Evolutionary conservation across 1,284 basidiomycete species (phyloP).

Genomic region (Microbotryum violaceum): DNA sequence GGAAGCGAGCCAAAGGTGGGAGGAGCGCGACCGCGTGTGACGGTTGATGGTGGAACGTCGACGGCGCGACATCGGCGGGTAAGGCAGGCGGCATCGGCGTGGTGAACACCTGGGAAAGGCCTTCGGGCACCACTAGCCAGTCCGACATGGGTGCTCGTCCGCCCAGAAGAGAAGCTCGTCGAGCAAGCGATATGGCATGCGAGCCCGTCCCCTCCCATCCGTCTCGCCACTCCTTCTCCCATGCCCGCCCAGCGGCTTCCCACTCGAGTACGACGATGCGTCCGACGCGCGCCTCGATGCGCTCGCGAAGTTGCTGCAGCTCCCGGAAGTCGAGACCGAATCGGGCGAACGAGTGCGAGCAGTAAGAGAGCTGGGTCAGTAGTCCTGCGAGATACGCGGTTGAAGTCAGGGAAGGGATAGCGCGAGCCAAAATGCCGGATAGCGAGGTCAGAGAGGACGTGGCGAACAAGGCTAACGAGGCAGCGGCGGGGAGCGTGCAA

Average conservation of each 20-base stretch:
- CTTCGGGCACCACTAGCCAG: slow-evolving; percentile 39
- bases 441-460: slow-evolving; percentile 51
- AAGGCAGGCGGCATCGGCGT: slow-evolving; percentile 10
- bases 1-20: slow-evolving; percentile 64
- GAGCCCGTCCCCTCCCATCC: slow-evolving; percentile 26
- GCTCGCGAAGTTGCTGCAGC: slow-evolving; percentile 41
- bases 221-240: slow-evolving; percentile 31
- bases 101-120: slow-evolving; percentile 32
- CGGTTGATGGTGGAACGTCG: slow-evolving; percentile 43
- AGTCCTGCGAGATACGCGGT: slow-evolving; percentile 68
- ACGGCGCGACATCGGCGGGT: not conserved
- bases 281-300: slow-evolving; percentile 59
- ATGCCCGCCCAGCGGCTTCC: slow-evolving; percentile 19
- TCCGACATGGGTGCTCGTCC: slow-evolving; percentile 43
- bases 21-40: slow-evolving; percentile 63
- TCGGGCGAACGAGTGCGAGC: slow-evolving; percentile 80
- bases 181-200: slow-evolving; percentile 29
- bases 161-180: slow-evolving; percentile 28
- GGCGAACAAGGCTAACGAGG: slow-evolving; percentile 55
- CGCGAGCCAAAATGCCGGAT: slow-evolving; percentile 43
- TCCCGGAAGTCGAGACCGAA: slow-evolving; percentile 70
- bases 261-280: slow-evolving; percentile 48
- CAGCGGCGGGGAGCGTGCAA: slow-evolving; percentile 27
- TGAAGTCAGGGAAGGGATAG: slow-evolving; percentile 50
- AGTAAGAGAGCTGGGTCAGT: slow-evolving; percentile 85